A percentile compares a stretch with the other conserved stretches of the same genome.
These are phyloP conservation scores for Piromyces sp. DNA, from an alignment of 192 early-diverging fungal species.

Conservation along the genomic window DNA sequence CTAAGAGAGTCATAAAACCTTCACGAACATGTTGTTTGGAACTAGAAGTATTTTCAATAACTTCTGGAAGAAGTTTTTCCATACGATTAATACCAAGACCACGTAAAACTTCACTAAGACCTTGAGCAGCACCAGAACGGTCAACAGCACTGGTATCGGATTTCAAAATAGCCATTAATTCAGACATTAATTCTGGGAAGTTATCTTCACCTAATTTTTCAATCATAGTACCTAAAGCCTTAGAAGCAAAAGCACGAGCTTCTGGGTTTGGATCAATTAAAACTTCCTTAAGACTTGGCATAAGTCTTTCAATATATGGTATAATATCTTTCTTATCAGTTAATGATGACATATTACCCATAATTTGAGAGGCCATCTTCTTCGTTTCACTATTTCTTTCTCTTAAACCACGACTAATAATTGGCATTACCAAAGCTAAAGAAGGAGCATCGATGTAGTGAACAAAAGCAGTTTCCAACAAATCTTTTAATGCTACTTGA, in stretches of 20 bases:
- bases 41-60: constrained; percentile 58
- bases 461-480: constrained; percentile 85
- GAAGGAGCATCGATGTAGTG: constrained; percentile 98
- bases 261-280: constrained; percentile 91
- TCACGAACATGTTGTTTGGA: constrained; percentile 70
- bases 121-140: constrained; percentile 91
- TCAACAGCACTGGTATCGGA: constrained; percentile 75
- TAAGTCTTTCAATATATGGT: constrained; percentile 64
- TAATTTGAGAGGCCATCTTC: constrained; percentile 91
- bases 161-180: constrained; percentile 72
- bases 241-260: constrained; percentile 73
- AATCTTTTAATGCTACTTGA: constrained; percentile 54
- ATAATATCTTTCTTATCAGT: constrained; percentile 82
- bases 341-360: constrained; percentile 92
- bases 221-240: constrained; percentile 81
- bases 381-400: constrained; percentile 79
- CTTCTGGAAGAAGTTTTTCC: constrained; percentile 76
- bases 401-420: constrained; percentile 77
- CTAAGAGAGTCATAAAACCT: constrained; percentile 87
- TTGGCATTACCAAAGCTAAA: constrained; percentile 84
- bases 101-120: constrained; percentile 79
- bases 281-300: constrained; percentile 79
- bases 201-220: constrained; percentile 78
- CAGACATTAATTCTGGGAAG: constrained; percentile 81
- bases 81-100: constrained; percentile 71